Conservation (phyloP, 441 rosid species). For the Jatropha multifida region DNA sequence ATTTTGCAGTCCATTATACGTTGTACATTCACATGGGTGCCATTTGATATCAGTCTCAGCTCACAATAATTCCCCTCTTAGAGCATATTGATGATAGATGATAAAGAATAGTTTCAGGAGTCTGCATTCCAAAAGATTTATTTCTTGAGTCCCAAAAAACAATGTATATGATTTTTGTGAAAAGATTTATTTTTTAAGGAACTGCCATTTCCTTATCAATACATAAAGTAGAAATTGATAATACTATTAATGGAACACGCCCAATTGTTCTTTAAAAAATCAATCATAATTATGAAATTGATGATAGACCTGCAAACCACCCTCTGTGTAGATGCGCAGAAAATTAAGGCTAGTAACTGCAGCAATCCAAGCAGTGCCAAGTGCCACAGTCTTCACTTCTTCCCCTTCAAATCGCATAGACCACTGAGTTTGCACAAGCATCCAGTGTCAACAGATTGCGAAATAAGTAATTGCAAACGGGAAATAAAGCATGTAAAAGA, state of each 20-base stretch:
- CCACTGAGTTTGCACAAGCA: conserved; percentile 58
- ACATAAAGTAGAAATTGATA: neutral
- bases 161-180: neutral
- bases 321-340: conserved; percentile 81
- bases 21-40: neutral
- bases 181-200: neutral
- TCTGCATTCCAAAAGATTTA: conserved; percentile 72
- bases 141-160: conserved; percentile 21
- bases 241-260: neutral
- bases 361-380: conserved; percentile 82
- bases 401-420: conserved; percentile 97
- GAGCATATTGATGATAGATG: neutral
- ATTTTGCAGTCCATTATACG: neutral
- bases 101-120: conserved; percentile 14
- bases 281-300: neutral
- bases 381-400: conserved; percentile 86
- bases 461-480: conserved; percentile 11
- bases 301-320: conserved; percentile 85
- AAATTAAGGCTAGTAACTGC: conserved; percentile 85
- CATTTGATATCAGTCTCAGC: neutral
- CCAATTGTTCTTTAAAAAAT: no score
- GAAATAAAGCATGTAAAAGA: neutral
- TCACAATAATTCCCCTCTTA: neutral
- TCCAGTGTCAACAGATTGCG: conserved; percentile 20
- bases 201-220: neutral